phyloP scores from a whole-genome alignment of 208 protist genomes.

The Wallacemonas sp. region DNA sequence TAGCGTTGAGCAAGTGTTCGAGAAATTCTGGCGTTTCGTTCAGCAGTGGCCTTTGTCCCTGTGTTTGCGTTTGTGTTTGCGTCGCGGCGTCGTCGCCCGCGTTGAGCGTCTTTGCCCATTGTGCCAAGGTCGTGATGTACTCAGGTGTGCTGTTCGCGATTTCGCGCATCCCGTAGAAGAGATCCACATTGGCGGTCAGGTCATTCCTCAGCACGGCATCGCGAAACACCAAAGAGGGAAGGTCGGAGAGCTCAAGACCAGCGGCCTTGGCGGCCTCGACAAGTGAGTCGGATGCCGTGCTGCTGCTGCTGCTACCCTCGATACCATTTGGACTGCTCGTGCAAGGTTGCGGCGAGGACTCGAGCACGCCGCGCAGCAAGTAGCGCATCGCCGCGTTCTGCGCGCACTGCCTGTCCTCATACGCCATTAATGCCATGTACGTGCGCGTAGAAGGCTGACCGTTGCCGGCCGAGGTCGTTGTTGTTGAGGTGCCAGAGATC shows the following conservation, averaged over 20 bases:
- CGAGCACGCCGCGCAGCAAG: slow-evolving; percentile 6
- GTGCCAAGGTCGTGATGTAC: slow-evolving; percentile 19
- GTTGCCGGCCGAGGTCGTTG: not conserved
- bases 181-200: not conserved
- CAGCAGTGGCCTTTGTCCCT: not conserved
- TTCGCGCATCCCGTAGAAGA: slow-evolving; percentile 27
- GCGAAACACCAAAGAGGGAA: not conserved
- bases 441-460: not conserved
- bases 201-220: not conserved
- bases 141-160: slow-evolving; percentile 13
- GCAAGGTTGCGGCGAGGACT: too few species aligned
- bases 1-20: not conserved
- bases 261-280: not conserved
- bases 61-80: too few species aligned
- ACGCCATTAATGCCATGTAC: not conserved
- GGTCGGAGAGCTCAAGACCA: not conserved
- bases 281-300: not conserved
- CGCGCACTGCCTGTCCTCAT: not conserved
- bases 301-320: not conserved
- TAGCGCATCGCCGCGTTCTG: not conserved
- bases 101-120: slow-evolving; percentile 12
- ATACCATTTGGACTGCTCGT: too few species aligned
- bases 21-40: slow-evolving; percentile 11
- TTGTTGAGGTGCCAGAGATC: not conserved
- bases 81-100: slow-evolving; percentile 2